Conservation (phyloP, 2,329 filamentous ascomycete genomes). For the Aspergillus fructus region DNA sequence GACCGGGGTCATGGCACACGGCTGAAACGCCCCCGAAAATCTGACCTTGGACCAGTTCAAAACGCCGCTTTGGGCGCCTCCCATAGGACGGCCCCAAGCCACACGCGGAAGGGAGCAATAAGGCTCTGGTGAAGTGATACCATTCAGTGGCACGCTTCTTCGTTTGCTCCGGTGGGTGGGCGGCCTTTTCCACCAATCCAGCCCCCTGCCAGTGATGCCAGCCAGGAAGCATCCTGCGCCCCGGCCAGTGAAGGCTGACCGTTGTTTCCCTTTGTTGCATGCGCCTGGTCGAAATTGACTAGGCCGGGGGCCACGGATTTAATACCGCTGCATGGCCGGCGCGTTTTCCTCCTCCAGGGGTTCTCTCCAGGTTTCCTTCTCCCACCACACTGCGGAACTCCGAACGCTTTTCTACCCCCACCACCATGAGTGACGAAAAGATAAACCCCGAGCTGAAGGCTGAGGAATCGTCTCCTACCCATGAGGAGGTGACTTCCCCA, state of each 20-base stretch:
- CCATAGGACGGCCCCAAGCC: background rate
- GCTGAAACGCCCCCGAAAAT: background rate
- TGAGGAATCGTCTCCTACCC: background rate
- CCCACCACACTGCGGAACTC: background rate
- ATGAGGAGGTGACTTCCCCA: background rate
- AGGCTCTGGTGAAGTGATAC: background rate
- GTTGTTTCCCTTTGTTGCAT: background rate
- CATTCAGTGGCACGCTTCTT: background rate
- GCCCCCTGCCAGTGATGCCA: background rate
- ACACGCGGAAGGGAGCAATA: background rate
- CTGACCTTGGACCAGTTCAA: background rate
- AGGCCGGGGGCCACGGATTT: background rate
- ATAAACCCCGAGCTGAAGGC: background rate
- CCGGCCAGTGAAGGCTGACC: background rate
- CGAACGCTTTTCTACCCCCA: background rate
- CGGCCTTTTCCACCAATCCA: constrained; percentile 1
- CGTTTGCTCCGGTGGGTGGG: background rate
- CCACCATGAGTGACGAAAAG: background rate
- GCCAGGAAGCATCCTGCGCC: background rate
- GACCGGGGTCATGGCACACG: background rate
- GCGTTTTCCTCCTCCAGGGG: background rate
- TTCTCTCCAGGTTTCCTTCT: background rate
- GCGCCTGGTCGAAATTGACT: background rate
- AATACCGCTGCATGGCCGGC: background rate
- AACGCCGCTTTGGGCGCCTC: background rate